Conservation (phyloP, 176 grass and related monocot species). For the Coix lacrymajobi region DNA sequence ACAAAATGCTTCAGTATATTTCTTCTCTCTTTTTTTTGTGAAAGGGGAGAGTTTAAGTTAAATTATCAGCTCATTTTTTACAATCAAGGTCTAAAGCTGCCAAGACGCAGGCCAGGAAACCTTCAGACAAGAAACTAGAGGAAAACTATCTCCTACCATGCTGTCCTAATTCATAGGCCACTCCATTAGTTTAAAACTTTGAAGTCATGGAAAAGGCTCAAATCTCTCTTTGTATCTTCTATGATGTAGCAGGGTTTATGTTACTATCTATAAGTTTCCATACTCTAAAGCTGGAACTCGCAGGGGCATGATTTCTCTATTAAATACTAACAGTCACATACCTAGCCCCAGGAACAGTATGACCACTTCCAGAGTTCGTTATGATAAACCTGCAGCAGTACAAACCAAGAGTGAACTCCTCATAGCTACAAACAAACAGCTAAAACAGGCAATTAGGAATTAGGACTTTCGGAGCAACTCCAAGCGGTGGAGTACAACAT, state of each 20-base stretch:
- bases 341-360: slow-evolving; percentile 69
- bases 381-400: slow-evolving; percentile 86
- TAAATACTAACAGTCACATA: slow-evolving; percentile 25
- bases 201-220: not conserved
- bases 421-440: not conserved
- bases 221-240: not conserved
- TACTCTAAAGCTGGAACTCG: not conserved
- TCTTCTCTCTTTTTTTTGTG: not conserved
- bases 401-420: not conserved
- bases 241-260: not conserved
- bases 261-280: not conserved
- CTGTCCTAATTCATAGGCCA: not conserved
- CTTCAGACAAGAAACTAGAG: not conserved
- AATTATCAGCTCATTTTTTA: not conserved
- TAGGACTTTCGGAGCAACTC: not conserved
- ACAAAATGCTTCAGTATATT: not conserved
- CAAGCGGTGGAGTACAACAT: not conserved
- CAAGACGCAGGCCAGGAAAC: not conserved
- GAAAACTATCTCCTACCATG: not conserved
- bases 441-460: not conserved
- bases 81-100: not conserved
- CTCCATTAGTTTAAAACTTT: not conserved
- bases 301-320: not conserved
- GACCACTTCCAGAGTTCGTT: slow-evolving; percentile 82
- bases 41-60: not conserved